phyloP scores from a whole-genome alignment of 1,139 yeast species.

The Tardiomyces depauwii region DNA sequence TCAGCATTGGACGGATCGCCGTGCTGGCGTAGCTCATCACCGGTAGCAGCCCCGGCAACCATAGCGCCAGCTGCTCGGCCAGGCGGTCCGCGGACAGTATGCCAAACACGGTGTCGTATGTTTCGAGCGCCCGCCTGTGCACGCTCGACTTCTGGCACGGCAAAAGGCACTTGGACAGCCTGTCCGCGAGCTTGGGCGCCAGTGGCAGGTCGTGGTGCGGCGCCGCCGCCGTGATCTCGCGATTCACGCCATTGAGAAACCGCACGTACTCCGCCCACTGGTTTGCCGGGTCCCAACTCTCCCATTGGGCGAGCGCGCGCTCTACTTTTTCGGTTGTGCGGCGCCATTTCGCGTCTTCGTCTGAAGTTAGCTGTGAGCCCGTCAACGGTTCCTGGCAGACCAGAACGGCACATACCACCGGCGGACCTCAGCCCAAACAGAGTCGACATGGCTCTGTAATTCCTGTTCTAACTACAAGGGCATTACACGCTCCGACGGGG shows the following conservation, averaged over 20 bases:
- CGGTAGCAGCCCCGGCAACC: slow-evolving; percentile 89
- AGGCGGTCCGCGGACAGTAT: slow-evolving; percentile 34
- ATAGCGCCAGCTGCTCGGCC: slow-evolving; percentile 31
- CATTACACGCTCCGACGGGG: too few species aligned
- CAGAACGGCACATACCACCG: too few species aligned
- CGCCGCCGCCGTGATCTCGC: not conserved
- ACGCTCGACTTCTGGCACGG: slow-evolving; percentile 88
- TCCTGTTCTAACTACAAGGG: too few species aligned
- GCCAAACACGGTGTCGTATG: slow-evolving; percentile 60
- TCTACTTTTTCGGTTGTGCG: not conserved
- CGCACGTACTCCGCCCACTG: not conserved
- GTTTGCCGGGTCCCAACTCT: not conserved
- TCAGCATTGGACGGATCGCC: slow-evolving; percentile 68
- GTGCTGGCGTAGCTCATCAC: slow-evolving; percentile 80
- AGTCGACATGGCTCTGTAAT: too few species aligned
- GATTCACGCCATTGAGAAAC: not conserved
- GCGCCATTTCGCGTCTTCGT: not conserved
- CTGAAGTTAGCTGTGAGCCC: not conserved
- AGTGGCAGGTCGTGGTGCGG: slow-evolving; percentile 34
- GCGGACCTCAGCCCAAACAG: too few species aligned
- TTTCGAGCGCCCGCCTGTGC: slow-evolving; percentile 74
- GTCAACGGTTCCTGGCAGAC: too few species aligned
- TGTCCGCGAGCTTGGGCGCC: slow-evolving; percentile 27
- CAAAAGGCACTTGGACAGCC: slow-evolving; percentile 51
- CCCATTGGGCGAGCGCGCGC: not conserved